Conservation (phyloP, 768 basidiomycete species). For the Russula brevipes region DNA sequence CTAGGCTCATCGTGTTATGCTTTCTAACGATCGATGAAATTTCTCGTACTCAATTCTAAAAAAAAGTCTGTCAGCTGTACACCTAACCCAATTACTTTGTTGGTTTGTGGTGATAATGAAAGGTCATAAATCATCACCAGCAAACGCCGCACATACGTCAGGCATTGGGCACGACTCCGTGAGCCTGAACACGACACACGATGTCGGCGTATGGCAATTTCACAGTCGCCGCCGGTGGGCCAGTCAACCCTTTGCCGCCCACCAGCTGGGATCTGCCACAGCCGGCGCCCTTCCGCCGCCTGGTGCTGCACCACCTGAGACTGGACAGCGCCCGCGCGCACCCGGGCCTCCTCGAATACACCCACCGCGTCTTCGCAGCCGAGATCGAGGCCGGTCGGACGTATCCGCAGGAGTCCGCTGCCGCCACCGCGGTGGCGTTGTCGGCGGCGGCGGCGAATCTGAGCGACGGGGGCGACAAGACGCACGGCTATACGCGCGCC, state of each 20-base stretch:
- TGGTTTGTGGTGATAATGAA: no score
- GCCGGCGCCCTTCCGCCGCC: slow-evolving; percentile 31
- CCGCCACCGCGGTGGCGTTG: slow-evolving; percentile 29
- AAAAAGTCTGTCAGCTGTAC: not conserved
- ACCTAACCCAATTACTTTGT: not conserved
- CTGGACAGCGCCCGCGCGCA: slow-evolving; percentile 30
- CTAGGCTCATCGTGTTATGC: not conserved
- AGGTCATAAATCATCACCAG: no score
- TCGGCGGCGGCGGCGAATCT: slow-evolving; percentile 24
- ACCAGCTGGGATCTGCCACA: slow-evolving; percentile 43
- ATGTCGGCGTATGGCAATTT: slow-evolving; percentile 79
- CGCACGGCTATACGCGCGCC: slow-evolving; percentile 33
- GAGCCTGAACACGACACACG: slow-evolving; percentile 33
- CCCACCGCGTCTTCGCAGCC: slow-evolving; percentile 58
- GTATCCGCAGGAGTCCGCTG: slow-evolving; percentile 73
- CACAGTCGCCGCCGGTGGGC: slow-evolving; percentile 30
- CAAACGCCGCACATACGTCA: no score
- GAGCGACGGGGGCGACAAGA: no score
- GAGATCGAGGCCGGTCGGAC: slow-evolving; percentile 74
- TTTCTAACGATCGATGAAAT: not conserved
- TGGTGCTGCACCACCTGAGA: slow-evolving; percentile 33
- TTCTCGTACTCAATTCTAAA: not conserved
- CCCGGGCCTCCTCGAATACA: slow-evolving; percentile 54
- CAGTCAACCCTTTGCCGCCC: slow-evolving; percentile 37
- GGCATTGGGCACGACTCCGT: no score